Percentiles rank a stretch among this genome's conserved stretches.
phyloP scores from a whole-genome alignment of 2,329 filamentous ascomycete genomes.

The Tolypocladium album region DNA sequence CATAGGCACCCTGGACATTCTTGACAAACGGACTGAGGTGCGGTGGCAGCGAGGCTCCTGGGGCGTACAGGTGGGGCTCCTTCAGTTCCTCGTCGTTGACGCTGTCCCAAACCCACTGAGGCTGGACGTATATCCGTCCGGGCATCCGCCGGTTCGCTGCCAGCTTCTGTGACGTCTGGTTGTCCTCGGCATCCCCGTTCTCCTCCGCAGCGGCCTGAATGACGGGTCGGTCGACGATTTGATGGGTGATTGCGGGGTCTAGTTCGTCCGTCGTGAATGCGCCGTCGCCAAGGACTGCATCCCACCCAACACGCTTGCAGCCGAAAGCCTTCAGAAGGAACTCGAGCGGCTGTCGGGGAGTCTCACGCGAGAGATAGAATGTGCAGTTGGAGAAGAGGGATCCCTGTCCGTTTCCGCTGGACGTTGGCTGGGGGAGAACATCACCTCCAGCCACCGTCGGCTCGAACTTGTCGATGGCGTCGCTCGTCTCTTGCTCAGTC shows the following conservation, averaged over 20 bases:
- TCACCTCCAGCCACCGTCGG: conserved; percentile 77
- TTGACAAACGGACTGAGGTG: conserved; percentile 96
- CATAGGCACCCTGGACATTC: conserved; percentile 75
- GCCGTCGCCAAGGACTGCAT: conserved; percentile 78
- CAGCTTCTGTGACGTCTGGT: conserved; percentile 50
- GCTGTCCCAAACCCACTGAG: conserved; percentile 98
- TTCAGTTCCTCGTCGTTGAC: conserved; percentile 87
- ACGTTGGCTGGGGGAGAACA: conserved; percentile 66
- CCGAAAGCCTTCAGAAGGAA: conserved; percentile 91
- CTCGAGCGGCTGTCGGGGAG: conserved; percentile 80
- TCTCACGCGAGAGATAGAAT: conserved; percentile 88
- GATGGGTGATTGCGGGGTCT: conserved; percentile 86
- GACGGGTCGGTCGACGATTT: conserved; percentile 84
- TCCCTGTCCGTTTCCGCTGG: conserved; percentile 54
- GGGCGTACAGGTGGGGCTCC: conserved; percentile 76
- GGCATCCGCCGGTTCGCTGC: conserved; percentile 63
- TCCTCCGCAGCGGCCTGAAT: conserved; percentile 48
- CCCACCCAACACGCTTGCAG: conserved; percentile 94
- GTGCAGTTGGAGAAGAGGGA: conserved; percentile 82
- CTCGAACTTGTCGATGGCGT: conserved; percentile 84
- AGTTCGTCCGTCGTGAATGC: conserved; percentile 85
- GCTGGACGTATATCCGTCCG: conserved; percentile 88
- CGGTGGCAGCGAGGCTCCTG: conserved; percentile 80
- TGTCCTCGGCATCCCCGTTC: conserved; percentile 42
- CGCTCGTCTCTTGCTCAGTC: conserved; percentile 38